phyloP scores from a whole-genome alignment of 139 green algal species.

The Prasinococcaceae sp. region DNA sequence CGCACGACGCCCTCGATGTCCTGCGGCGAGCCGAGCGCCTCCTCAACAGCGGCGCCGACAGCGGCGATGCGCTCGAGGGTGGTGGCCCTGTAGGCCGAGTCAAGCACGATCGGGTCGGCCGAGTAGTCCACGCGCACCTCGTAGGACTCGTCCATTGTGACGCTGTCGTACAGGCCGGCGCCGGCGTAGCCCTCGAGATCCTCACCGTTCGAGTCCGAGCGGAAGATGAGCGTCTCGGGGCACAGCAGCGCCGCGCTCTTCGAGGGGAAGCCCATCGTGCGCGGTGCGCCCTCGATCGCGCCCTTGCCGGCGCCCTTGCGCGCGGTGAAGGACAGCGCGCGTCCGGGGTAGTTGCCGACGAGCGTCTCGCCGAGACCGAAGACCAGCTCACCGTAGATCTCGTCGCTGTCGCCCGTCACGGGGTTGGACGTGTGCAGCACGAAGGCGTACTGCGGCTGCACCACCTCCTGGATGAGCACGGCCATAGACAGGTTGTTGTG shows the following conservation, averaged over 20 bases:
- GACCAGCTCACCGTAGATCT: conserved; percentile 95
- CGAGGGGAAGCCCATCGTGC: conserved; percentile 31
- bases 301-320: conserved; percentile 20
- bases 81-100: conserved; percentile 42
- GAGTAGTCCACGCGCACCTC: conserved; percentile 44
- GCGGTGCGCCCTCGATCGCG: conserved; percentile 3
- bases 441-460: conserved; percentile 89
- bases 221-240: conserved; percentile 42
- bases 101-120: conserved; percentile 55
- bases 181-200: conserved; percentile 73
- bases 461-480: conserved; percentile 61
- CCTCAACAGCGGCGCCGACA: conserved; percentile 70
- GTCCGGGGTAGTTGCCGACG: conserved; percentile 84
- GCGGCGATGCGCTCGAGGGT: conserved; percentile 20
- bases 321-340: conserved; percentile 43
- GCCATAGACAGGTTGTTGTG: conserved; percentile 86
- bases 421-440: conserved; percentile 98
- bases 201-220: conserved; percentile 87
- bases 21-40: conserved; percentile 53
- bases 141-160: conserved; percentile 70
- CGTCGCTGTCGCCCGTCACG: conserved; percentile 38
- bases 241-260: conserved; percentile 34
- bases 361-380: conserved; percentile 84
- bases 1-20: conserved; percentile 90
- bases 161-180: conserved; percentile 68